Evolutionary conservation across 306 rosid species (phyloP), one percentile per base, ranked within the genome.

Genomic region (Dalbergia cultrata): DNA sequence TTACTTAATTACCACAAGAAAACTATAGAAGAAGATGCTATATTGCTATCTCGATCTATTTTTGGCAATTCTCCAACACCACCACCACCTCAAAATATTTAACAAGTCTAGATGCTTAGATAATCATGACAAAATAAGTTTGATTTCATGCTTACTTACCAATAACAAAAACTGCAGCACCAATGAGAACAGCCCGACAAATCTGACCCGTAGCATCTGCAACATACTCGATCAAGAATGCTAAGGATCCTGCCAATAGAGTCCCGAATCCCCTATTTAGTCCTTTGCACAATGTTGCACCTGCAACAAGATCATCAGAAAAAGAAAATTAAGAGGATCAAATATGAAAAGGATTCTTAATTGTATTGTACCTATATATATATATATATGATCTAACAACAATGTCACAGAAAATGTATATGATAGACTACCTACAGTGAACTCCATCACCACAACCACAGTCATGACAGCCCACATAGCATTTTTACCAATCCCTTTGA

Each of bases 401-500:
- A 31, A 78, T 57, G 76, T 21, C 1, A 78, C 7, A 21, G 9
- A 49, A 49, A 67, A 70, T 26, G 49, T 6, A 53, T 61, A 64
- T 13, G 22, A 77, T 59, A 69, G 47, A 70, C 4, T 59, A 89
- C 97, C 98, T 56, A 90, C 97, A 31, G 98, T 94, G 84, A 92
- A 94, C 86, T 94, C 98, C 10, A 92, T 87, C 11, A 94, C 98
- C 76, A 94, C 95, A 63, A 92, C 98, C 35, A 94, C 98, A 47
- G 98, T 94, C 97, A 94, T 91, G 85, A 94, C 93, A 67, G 98
- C 97, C 98, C 97, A 94, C 71, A 91, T 88, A 56, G 97, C 97
- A 80, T 84, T 91, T 43, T 78, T 33, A 0, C 98, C 97, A 41
- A 90, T 67, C 18, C 97, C 92, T 66, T 85, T 49, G 88, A 81